Evolutionary conservation across 2,329 filamentous ascomycete genomes (phyloP), one percentile per base, ranked within the genome.

Genomic region (Trichoderma sp.): DNA sequence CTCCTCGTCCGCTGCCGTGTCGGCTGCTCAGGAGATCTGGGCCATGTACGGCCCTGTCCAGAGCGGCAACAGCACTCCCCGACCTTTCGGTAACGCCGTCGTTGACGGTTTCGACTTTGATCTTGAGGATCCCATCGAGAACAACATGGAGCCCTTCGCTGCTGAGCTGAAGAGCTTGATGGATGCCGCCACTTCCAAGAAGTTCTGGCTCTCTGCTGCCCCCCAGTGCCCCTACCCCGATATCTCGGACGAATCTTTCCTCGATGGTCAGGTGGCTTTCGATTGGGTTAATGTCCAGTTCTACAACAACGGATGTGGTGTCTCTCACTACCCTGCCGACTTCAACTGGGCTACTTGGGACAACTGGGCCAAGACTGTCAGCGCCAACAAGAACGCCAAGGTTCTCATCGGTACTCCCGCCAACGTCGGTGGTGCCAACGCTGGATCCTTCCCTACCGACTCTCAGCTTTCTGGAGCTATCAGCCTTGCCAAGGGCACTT

Each of bases 31-130:
- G 70, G 84, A 86, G 26, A 81, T 94, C 69, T 94, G 92, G 92
- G 83, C 87, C 67, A 91, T 90, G 73, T 94, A 93, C 78, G 92
- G 92, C 2, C 89, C 91, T 8, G 77, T 80, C 15, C 77, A 80
- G 56, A 76, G 80, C 14, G 82, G 80, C 34, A 83, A 80, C 51
- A 80, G 79, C 2, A 83, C 82, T 7, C 84, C 88, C 70, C 88
- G 92, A 12, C 92, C 92, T 1, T 94, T 94, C 78, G 90, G 90
- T 68, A 80, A 82, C 15, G 88, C 89, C 12, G 84, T 88, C 6
- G 82, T 94, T 53, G 91, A 94, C 78, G 92, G 92, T 3, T 93
- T 94, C 78, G 92, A 94, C 81, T 89, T 94, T 74, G 92, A 94
- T 79, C 90, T 94, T 73, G 92, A 94, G 81, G 84, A 87, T 4